Evolutionary conservation across 2,329 filamentous ascomycete genomes (phyloP), one percentile per base, ranked within the genome.

Genomic region (Xylariales sp.): DNA sequence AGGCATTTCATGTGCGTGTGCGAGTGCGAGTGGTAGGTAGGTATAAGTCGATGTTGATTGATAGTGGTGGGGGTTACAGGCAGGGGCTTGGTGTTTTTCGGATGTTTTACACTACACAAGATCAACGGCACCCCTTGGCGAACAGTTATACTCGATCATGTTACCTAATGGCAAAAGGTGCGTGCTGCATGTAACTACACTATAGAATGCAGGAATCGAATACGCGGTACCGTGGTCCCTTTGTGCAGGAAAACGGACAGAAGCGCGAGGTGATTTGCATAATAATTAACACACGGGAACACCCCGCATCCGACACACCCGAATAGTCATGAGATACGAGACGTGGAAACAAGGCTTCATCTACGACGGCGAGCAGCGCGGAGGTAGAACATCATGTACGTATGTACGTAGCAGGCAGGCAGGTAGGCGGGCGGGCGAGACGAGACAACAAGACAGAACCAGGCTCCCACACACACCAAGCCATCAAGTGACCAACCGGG

Each of bases 401-500:
- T 43, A 56, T 41, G 23, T n/a, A 8, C 49, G n/a, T 8, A 28
- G 5, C 28, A 34, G 14, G 10, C 9, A n/a, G 14, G 9, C 39
- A 45, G 3, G 12, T 36, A 58, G 12, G 16, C 45, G 41, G 32
- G 34, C 34, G 41, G 30, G 28, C 30, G 7, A 5, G n/a, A 8
- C 10, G 3, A 41, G 50, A 36, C 3, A 34, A 30, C n/a, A 18
- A 49, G 46, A 23, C 9, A 14, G 23, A 10, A 14, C 12, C 8
- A 32, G n/a, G 28, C 54, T 59, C 54, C 48, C 64, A 58, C 58
- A 41, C 64, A 58, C 58, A 23, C 39, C 30, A 41, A 43, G 34
- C 53, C 18, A 66, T 66, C 64, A 62, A 66, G 58, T 66, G 64
- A 66, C 64, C 64, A 52, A 50, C 63, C n/a, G 34, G 30, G 36